phyloP scores from a whole-genome alignment of 306 rosid genomes.

The Canavalia ensiformis region DNA sequence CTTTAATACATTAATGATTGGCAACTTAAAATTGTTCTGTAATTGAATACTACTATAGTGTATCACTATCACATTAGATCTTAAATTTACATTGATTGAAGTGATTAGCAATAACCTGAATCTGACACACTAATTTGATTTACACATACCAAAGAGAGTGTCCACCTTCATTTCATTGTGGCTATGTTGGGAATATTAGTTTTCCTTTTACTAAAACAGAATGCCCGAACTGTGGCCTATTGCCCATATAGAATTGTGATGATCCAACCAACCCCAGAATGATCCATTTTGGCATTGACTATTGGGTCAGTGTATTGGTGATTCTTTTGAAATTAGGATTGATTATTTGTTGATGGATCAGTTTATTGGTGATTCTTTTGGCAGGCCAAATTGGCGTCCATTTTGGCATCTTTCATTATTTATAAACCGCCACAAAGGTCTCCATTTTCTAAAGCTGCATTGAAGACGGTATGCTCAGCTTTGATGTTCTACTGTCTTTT shows the following conservation, averaged over 20 bases:
- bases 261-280: background rate
- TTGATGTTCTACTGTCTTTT: background rate
- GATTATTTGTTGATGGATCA: background rate
- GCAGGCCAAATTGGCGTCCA: slow-evolving; percentile 91
- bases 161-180: slow-evolving; percentile 32
- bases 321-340: background rate
- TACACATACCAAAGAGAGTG: background rate
- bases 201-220: slow-evolving; percentile 47
- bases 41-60: background rate
- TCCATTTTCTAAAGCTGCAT: slow-evolving; percentile 78
- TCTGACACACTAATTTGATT: slow-evolving; percentile 10
- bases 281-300: slow-evolving; percentile 18
- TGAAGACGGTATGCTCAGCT: slow-evolving; percentile 72
- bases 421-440: slow-evolving; percentile 82
- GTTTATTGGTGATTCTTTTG: slow-evolving; percentile 12
- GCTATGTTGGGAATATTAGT: slow-evolving; percentile 36
- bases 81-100: background rate
- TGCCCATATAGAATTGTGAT: slow-evolving; percentile 34
- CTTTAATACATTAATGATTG: slow-evolving; percentile 13
- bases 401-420: slow-evolving; percentile 88
- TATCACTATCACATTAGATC: background rate
- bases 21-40: slow-evolving; percentile 17
- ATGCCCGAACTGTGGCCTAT: slow-evolving; percentile 50
- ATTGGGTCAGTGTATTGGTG: background rate
- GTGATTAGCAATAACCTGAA: background rate